Percentiles rank a stretch among this genome's conserved stretches.
These are phyloP conservation scores for Rhodofomes roseus DNA, from an alignment of 1,284 basidiomycete genomes.

Conservation along the genomic window DNA sequence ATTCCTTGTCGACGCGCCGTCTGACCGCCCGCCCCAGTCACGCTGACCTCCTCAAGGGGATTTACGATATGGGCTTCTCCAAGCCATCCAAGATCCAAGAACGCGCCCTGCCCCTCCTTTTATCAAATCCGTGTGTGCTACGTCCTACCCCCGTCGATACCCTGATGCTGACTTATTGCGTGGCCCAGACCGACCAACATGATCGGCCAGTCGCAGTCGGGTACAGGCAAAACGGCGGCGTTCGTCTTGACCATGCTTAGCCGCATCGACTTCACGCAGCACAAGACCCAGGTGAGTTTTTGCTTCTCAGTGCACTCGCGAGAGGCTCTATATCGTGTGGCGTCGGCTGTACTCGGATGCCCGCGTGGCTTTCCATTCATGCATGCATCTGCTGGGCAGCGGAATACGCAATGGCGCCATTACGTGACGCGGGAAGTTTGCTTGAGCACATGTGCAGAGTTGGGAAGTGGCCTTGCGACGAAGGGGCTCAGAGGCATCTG, in stretches of 20 bases:
- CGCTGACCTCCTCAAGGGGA: constrained; percentile 90
- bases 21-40: constrained; percentile 46
- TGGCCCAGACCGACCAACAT: constrained; percentile 84
- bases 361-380: neutral
- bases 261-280: constrained; percentile 82
- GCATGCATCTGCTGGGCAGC: no score
- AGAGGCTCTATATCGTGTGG: neutral
- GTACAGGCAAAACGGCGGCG: constrained; percentile 98
- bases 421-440: neutral
- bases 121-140: constrained; percentile 76
- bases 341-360: neutral
- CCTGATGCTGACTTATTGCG: constrained; percentile 1
- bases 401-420: neutral
- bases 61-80: constrained; percentile 95
- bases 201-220: constrained; percentile 99
- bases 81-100: constrained; percentile 99
- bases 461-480: neutral
- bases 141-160: neutral
- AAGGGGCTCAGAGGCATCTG: neutral
- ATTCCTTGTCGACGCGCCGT: neutral
- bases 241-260: constrained; percentile 98
- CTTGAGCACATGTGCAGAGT: neutral
- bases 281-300: constrained; percentile 75
- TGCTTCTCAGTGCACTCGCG: neutral
- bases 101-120: constrained; percentile 88